Evolutionary conservation across 139 green algal species (phyloP).

Genomic region (Haematococcus sp.): DNA sequence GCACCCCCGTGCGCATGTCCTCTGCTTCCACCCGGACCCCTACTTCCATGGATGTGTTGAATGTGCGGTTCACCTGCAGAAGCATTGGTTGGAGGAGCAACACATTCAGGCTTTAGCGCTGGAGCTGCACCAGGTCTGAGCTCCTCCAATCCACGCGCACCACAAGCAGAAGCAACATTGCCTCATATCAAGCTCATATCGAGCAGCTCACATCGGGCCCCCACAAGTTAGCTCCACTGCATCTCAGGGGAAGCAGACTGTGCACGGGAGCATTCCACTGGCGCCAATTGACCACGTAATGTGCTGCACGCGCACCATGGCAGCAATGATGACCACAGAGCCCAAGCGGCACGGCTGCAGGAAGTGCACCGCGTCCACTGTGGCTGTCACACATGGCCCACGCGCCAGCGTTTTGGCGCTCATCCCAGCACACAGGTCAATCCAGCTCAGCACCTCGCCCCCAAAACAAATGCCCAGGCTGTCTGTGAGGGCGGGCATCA

Average conservation of each 20-base stretch:
- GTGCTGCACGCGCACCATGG: conserved; percentile 44
- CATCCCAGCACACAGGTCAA: conserved; percentile 79
- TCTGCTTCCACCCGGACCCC: conserved; percentile 74
- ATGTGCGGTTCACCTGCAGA: conserved; percentile 64
- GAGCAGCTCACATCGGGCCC: no score
- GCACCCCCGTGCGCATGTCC: conserved; percentile 60
- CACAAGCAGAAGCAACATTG: no score
- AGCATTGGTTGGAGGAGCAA: no score
- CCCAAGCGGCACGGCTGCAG: conserved; percentile 52
- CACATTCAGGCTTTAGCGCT: no score
- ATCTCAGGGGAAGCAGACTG: no score
- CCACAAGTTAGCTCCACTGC: no score
- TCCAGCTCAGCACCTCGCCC: conserved; percentile 78
- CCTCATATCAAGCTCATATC: no score
- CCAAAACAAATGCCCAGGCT: conserved; percentile 65
- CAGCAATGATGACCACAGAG: conserved; percentile 72
- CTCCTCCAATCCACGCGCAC: no score
- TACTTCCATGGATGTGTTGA: conserved; percentile 74
- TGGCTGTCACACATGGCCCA: conserved; percentile 70
- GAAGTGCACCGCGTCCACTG: conserved; percentile 18
- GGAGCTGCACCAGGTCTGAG: no score
- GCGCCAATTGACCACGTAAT: no score
- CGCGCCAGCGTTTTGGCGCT: conserved; percentile 75
- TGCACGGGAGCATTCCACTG: no score
- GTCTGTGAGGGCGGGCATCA: conserved; percentile 57